A percentile compares a stretch with the other conserved stretches of the same genome.
Evolutionary conservation across 179 eudicot genomes (phyloP).

Genomic region (Camellia oleifera): DNA sequence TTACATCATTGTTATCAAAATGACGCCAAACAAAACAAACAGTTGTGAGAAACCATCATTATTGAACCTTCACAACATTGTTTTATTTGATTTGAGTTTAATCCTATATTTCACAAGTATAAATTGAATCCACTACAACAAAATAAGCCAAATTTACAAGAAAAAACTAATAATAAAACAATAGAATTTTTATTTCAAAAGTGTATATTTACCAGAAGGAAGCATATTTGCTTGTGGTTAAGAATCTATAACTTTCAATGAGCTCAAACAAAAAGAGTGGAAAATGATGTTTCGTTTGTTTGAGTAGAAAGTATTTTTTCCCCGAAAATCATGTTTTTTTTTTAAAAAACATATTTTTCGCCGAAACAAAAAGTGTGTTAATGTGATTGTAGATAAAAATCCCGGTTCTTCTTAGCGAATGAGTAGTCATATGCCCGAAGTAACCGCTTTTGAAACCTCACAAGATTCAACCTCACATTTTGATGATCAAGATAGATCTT

Average conservation of each 20-base stretch:
- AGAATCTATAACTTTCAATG: neutral
- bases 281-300: neutral
- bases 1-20: neutral
- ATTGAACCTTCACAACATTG: neutral
- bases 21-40: neutral
- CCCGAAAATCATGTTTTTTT: too few species aligned
- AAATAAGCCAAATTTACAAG: neutral
- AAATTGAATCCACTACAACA: neutral
- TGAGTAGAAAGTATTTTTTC: too few species aligned
- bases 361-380: too few species aligned
- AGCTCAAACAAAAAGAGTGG: neutral
- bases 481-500: too few species aligned
- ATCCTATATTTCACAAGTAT: neutral
- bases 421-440: too few species aligned
- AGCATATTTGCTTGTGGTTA: neutral
- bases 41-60: neutral
- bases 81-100: neutral
- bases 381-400: too few species aligned
- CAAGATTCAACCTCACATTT: too few species aligned
- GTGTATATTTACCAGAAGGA: constrained; percentile 8
- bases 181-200: too few species aligned
- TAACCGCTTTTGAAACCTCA: too few species aligned
- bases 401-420: too few species aligned
- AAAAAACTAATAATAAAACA: neutral
- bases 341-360: too few species aligned